Percentiles rank a stretch among this genome's conserved stretches.
Conservation (phyloP, 208 protist species). For the Leishmania turanica region DNA sequence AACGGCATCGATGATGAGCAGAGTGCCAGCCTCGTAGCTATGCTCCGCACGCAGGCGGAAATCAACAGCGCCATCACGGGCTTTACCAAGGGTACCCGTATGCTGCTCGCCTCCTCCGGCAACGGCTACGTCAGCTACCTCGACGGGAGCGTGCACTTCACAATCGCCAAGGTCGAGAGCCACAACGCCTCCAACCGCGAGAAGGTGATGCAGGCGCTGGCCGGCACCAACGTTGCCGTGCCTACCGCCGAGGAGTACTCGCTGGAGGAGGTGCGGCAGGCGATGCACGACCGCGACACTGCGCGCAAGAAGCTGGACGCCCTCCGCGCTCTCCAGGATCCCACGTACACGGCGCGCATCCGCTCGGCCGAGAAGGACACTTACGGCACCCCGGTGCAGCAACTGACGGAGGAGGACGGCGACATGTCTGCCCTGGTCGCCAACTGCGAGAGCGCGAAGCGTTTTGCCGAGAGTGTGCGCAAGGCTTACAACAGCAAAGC, state of each 20-base stretch:
- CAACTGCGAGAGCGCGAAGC: constrained; percentile 38
- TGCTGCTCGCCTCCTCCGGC: constrained; percentile 29
- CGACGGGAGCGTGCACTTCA: constrained; percentile 58
- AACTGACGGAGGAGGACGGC: constrained; percentile 38
- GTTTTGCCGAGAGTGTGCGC: constrained; percentile 24
- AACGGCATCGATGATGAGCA: constrained; percentile 36
- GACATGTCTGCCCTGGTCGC: constrained; percentile 31
- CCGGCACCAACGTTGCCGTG: constrained; percentile 33
- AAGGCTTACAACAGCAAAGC: constrained; percentile 54
- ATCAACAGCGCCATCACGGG: constrained; percentile 29
- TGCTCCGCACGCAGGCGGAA: constrained; percentile 41
- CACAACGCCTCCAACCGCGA: constrained; percentile 51
- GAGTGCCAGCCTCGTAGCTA: constrained; percentile 26
- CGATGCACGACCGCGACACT: constrained; percentile 28
- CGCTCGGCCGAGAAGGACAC: constrained; percentile 50
- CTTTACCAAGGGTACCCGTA: constrained; percentile 43
- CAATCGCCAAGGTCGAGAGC: constrained; percentile 29
- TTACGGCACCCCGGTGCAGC: constrained; percentile 23
- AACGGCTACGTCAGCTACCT: constrained; percentile 70
- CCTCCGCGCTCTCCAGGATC: constrained; percentile 40
- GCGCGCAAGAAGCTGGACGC: constrained; percentile 69
- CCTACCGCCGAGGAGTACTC: constrained; percentile 48
- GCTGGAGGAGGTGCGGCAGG: constrained; percentile 29
- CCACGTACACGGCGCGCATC: constrained; percentile 49
- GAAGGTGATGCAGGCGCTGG: constrained; percentile 28